phyloP scores from a whole-genome alignment of 192 early-diverging fungal genomes.

The Podila minutissima region DNA sequence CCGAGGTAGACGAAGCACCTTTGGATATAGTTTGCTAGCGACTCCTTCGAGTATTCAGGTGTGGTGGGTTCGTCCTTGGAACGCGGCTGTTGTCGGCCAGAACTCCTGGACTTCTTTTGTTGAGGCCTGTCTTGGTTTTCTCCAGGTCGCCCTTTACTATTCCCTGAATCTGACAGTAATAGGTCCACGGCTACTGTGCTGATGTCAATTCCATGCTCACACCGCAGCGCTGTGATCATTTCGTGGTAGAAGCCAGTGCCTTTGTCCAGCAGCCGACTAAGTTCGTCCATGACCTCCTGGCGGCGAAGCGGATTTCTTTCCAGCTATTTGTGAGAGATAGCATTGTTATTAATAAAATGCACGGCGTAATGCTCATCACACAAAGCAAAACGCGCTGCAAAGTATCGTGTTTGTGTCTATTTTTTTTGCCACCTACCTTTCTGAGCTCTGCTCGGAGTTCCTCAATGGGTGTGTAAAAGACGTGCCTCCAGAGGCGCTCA shows the following conservation, averaged over 20 bases:
- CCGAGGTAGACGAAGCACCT: constrained; percentile 64
- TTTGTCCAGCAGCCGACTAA: constrained; percentile 58
- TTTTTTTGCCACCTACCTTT: constrained; percentile 46
- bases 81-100: constrained; percentile 28
- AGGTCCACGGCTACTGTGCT: constrained; percentile 57
- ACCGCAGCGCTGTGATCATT: constrained; percentile 55
- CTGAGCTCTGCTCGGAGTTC: constrained; percentile 58
- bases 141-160: constrained; percentile 2
- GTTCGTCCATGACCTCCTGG: constrained; percentile 48
- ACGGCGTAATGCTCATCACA: not conserved
- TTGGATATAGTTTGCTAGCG: constrained; percentile 57
- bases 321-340: constrained; percentile 19
- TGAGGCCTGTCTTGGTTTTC: not conserved
- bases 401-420: too few species aligned
- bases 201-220: constrained; percentile 58
- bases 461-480: constrained; percentile 66
- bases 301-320: constrained; percentile 38
- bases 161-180: constrained; percentile 10
- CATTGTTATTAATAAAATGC: not conserved
- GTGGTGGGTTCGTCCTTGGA: constrained; percentile 16
- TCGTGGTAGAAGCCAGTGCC: constrained; percentile 66
- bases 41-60: constrained; percentile 25
- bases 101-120: constrained; percentile 3
- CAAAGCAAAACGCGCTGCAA: not conserved
- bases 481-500: constrained; percentile 66